Evolutionary conservation across 371 early-diverging fungal species (phyloP).

Genomic region (Mortierella sp.): DNA sequence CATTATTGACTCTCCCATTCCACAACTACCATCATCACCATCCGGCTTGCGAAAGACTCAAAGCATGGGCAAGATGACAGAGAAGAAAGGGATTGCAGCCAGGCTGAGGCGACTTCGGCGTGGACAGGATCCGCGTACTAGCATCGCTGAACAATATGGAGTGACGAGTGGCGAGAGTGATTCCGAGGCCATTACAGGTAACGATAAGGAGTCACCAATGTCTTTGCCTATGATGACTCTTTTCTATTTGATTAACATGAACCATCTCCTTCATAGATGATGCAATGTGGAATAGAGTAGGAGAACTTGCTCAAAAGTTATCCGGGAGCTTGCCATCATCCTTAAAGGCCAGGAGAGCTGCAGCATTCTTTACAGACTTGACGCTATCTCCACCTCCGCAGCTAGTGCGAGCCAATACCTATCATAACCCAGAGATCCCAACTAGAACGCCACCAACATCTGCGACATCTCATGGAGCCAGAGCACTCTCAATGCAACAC

Average conservation of each 20-base stretch:
- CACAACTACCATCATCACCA: background rate
- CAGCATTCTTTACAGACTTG: no score
- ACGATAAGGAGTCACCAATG: background rate
- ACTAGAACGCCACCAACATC: background rate
- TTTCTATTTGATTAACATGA: no score
- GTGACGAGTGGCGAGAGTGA: slow-evolving; percentile 44
- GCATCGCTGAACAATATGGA: background rate
- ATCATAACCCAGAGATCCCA: no score
- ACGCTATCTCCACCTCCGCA: no score
- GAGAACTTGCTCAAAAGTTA: no score
- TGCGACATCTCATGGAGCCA: background rate
- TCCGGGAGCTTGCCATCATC: no score
- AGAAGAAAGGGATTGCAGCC: slow-evolving; percentile 22
- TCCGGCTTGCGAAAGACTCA: background rate
- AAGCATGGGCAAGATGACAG: background rate
- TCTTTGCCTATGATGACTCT: no score
- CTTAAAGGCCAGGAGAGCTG: no score
- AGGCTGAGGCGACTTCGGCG: slow-evolving; percentile 19
- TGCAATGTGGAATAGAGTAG: no score
- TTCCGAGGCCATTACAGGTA: slow-evolving; percentile 20
- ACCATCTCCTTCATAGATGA: no score
- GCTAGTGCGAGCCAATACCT: background rate
- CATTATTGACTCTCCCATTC: no score
- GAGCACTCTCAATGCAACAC: no score
- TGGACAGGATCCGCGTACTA: slow-evolving; percentile 15